Evolutionary conservation across 768 basidiomycete genomes (phyloP).

Genomic region (Mycena galericulata): DNA sequence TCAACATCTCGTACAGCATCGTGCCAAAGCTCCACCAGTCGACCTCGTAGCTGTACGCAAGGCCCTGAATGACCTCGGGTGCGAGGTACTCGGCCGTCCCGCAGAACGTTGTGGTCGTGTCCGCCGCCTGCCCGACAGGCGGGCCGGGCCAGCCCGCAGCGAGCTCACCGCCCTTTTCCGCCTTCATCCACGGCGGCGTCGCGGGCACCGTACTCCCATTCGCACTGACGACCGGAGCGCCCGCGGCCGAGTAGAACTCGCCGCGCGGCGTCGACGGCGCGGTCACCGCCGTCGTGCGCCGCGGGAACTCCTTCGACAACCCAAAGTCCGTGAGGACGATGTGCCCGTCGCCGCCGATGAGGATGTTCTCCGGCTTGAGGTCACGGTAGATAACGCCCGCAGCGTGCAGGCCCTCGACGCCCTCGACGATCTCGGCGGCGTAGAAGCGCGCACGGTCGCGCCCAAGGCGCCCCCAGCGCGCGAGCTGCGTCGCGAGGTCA

Average conservation of each 20-base stretch:
- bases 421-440: slow-evolving; percentile 96
- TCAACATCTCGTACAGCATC: slow-evolving; percentile 97
- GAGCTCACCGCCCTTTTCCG: slow-evolving; percentile 65
- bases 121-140: slow-evolving; percentile 56
- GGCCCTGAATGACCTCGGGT: slow-evolving; percentile 94
- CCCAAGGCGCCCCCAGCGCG: slow-evolving; percentile 94
- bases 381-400: slow-evolving; percentile 98
- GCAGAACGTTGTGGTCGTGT: slow-evolving; percentile 90
- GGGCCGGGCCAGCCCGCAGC: slow-evolving; percentile 69
- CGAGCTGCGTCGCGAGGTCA: slow-evolving; percentile 97
- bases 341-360: slow-evolving; percentile 94
- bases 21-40: slow-evolving; percentile 99
- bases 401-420: slow-evolving; percentile 93
- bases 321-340: slow-evolving; percentile 99
- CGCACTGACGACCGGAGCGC: slow-evolving; percentile 1
- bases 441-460: slow-evolving; percentile 97
- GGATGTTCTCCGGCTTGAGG: slow-evolving; percentile 96
- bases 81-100: slow-evolving; percentile 98
- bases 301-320: slow-evolving; percentile 90
- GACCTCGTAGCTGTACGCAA: slow-evolving; percentile 92
- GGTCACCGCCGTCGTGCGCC: slow-evolving; percentile 57
- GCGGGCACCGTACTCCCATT: slow-evolving; percentile 49
- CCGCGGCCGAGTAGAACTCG: slow-evolving; percentile 65
- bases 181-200: slow-evolving; percentile 85
- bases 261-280: slow-evolving; percentile 70